phyloP scores from a whole-genome alignment of 331 rosid species.

The Stylosanthes scabra region DNA sequence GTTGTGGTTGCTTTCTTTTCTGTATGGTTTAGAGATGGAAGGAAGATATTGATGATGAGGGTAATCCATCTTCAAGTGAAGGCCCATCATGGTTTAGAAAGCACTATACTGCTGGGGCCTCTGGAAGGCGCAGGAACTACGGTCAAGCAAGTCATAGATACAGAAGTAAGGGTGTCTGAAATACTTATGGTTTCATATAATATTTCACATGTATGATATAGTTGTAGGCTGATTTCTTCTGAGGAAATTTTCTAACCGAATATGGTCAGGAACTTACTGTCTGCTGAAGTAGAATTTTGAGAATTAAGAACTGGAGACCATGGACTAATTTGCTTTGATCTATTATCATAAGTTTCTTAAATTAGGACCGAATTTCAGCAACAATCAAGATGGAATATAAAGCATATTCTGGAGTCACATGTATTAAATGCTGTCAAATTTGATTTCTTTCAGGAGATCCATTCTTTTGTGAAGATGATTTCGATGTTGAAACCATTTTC shows the following conservation, averaged over 20 bases:
- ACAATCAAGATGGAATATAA: neutral
- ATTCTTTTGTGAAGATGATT: conserved; percentile 65
- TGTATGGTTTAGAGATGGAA: conserved; percentile 57
- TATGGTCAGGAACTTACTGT: conserved; percentile 11
- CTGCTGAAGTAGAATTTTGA: conserved; percentile 4
- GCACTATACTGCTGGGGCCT: conserved; percentile 50
- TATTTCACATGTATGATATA: conserved; percentile 22
- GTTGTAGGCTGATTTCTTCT: conserved; percentile 21
- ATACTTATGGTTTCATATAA: conserved; percentile 22
- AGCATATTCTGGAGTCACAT: conserved; percentile 4
- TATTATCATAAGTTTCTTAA: conserved; percentile 33
- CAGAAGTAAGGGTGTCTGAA: conserved; percentile 62
- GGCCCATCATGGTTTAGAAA: conserved; percentile 73
- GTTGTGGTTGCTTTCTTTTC: neutral
- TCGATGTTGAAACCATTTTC: conserved; percentile 68
- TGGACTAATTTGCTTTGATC: conserved; percentile 17
- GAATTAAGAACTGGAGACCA: neutral
- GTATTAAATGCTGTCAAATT: conserved; percentile 1
- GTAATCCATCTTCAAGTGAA: conserved; percentile 64
- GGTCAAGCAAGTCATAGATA: conserved; percentile 39
- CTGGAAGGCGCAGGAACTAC: conserved; percentile 45
- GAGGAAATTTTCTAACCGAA: conserved; percentile 10
- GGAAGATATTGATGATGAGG: conserved; percentile 49
- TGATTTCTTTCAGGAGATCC: conserved; percentile 52
- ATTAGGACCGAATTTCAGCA: neutral